phyloP scores from a whole-genome alignment of 306 rosid species.

The Medicago arabica region DNA sequence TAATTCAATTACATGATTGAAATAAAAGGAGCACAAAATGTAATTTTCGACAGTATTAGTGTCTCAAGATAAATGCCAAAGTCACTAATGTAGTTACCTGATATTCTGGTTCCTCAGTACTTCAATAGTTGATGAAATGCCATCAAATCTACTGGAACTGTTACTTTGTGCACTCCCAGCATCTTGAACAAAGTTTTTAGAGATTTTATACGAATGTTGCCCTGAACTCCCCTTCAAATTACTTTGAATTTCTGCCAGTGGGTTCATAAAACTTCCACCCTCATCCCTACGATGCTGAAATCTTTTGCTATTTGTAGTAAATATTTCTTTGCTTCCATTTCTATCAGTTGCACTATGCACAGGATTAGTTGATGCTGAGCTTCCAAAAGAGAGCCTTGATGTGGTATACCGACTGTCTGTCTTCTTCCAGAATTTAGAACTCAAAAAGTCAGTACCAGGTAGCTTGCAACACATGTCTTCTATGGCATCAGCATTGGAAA shows the following conservation, averaged over 20 bases:
- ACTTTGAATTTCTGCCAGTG: conserved; percentile 48
- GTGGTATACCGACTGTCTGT: conserved; percentile 69
- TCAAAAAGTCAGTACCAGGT: conserved; percentile 92
- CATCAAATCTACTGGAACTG: conserved; percentile 51
- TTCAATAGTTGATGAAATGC: conserved; percentile 45
- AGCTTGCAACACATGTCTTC: conserved; percentile 87
- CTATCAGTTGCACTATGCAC: conserved; percentile 47
- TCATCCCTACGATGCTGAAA: conserved; percentile 58
- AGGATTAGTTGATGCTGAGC: conserved; percentile 46
- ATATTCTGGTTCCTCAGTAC: conserved; percentile 48
- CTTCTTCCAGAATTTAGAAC: conserved; percentile 92
- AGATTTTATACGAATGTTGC: conserved; percentile 43
- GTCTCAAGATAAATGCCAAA: conserved; percentile 24
- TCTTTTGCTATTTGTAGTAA: conserved; percentile 50
- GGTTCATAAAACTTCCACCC: conserved; percentile 51
- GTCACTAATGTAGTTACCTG: conserved; percentile 44
- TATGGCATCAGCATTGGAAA: conserved; percentile 55
- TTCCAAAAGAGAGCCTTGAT: conserved; percentile 65
- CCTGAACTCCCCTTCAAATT: conserved; percentile 47
- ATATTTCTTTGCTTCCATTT: conserved; percentile 50
- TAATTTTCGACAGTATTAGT: neutral
- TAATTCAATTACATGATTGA: conserved; percentile 17
- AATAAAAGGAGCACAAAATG: neutral
- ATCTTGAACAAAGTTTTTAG: conserved; percentile 50
- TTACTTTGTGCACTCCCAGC: conserved; percentile 47